Conservation (phyloP, 2,329 filamentous ascomycete species). For the Cordyceps fumosorosea region DNA sequence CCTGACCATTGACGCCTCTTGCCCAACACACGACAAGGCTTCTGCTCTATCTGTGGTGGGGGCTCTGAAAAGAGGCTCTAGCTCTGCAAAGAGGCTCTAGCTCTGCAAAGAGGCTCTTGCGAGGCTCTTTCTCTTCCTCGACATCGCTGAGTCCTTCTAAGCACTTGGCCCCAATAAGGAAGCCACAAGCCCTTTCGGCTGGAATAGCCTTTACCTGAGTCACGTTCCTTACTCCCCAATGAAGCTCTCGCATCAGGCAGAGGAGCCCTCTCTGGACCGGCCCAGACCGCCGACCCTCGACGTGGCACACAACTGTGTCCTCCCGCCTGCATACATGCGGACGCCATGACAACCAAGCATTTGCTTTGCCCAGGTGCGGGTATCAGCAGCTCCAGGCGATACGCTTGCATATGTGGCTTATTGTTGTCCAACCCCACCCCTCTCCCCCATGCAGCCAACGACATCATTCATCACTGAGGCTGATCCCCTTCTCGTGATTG, state of each 20-base stretch:
- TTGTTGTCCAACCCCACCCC: background rate
- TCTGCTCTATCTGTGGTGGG: too few species aligned
- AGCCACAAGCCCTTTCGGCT: background rate
- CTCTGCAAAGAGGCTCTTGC: background rate
- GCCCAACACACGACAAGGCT: too few species aligned
- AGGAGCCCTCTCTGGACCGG: background rate
- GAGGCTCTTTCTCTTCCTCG: background rate
- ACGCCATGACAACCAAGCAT: conserved; percentile 1
- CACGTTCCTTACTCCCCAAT: background rate
- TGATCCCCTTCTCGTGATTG: background rate
- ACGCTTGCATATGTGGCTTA: background rate
- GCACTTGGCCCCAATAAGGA: background rate
- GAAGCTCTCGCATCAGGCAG: background rate
- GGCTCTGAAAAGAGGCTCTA: too few species aligned
- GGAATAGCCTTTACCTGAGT: background rate
- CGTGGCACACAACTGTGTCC: background rate
- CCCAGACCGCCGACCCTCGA: background rate
- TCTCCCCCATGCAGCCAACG: background rate
- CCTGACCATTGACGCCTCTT: too few species aligned
- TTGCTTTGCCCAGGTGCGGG: background rate
- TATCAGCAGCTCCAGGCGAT: background rate
- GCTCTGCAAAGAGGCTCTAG: background rate
- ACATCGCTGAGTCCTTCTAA: background rate
- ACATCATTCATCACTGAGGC: background rate
- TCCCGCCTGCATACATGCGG: background rate